Evolutionary conservation across 805 yeast species (phyloP).

Genomic region (Maudiozyma pseudohumilis): DNA sequence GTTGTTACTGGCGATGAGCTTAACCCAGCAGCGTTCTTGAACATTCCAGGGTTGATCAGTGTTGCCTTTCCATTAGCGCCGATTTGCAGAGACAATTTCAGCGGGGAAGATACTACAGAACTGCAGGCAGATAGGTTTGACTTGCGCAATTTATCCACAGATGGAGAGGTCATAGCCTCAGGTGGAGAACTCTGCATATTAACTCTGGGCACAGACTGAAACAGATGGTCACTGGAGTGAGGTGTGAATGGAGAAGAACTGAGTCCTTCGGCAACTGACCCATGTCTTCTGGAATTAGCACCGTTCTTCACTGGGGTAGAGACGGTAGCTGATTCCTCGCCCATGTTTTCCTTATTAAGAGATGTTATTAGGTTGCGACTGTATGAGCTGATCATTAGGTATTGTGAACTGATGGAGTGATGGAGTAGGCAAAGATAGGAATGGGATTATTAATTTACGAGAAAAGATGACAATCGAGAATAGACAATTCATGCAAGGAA

Average conservation of each 20-base stretch:
- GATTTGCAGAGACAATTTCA: conserved; percentile 22
- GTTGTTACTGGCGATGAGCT: neutral
- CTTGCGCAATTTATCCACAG: neutral
- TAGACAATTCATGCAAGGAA: too few species aligned
- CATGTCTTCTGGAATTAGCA: neutral
- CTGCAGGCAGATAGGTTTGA: neutral
- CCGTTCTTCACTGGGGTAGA: conserved; percentile 1
- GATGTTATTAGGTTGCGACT: neutral
- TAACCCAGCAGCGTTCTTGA: neutral
- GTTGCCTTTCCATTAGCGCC: conserved; percentile 29
- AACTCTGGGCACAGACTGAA: conserved; percentile 9
- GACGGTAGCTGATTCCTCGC: neutral
- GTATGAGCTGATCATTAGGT: neutral
- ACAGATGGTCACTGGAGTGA: conserved; percentile 4
- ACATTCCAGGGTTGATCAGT: conserved; percentile 14
- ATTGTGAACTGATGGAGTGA: too few species aligned
- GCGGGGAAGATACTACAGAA: conserved; percentile 1
- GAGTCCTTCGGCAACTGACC: neutral
- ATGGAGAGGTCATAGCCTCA: neutral
- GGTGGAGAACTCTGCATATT: conserved; percentile 12
- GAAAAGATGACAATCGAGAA: too few species aligned
- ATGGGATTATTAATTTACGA: too few species aligned
- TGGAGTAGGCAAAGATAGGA: too few species aligned
- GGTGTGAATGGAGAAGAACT: conserved; percentile 8
- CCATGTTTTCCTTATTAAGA: neutral